Evolutionary conservation across 139 green algal species (phyloP), one percentile per base, ranked within the genome.

Genomic region (Asterochloris sp.): DNA sequence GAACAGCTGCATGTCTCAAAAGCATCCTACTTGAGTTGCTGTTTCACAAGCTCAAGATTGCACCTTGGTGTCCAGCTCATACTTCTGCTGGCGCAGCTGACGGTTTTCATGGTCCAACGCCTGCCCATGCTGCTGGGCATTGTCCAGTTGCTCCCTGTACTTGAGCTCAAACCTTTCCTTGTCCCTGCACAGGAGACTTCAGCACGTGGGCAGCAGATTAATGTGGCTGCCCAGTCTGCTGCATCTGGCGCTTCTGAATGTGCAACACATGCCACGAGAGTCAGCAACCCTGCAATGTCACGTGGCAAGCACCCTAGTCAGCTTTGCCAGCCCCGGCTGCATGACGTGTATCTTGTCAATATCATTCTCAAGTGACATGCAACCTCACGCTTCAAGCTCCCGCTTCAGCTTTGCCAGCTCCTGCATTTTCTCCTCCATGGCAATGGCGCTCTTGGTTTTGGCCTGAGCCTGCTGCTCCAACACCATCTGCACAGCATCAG

Each of bases 71-170:
- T 98, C 94, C 26, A 98, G 87, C 54, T 88, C 86, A 80, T 91
- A 97, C 82, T 97, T 96, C 60, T 86, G 76, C n/a, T 95, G 89
- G 69, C 88, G 69, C 80, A 97, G 86, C 83, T 90, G 88, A 4
- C 90, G 78, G 66, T 89, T 89, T 17, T 96, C 91, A 13, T 74
- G 28, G 64, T 95, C 91, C 62, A 95, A 82, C 74, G 92, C 87
- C 19, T 79, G 81, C 19, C 16, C 60, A 26, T 81, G 78, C 16
- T 27, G n/a, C 64, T 77, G 27, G 10, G 81, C 61, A 2, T 63
- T 64, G 26, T 89, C 82, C 62, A 91, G 38, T 69, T 89, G 74
- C 54, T 78, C 71, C 12, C 82, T 68, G 47, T 78, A 74, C 73
- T 82, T 76, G 13, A 27, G 14, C 54, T 88, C 84, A 54, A 86